These are phyloP conservation scores for Lactarius tabidus DNA, from an alignment of 768 basidiomycete species.

Conservation along the genomic window DNA sequence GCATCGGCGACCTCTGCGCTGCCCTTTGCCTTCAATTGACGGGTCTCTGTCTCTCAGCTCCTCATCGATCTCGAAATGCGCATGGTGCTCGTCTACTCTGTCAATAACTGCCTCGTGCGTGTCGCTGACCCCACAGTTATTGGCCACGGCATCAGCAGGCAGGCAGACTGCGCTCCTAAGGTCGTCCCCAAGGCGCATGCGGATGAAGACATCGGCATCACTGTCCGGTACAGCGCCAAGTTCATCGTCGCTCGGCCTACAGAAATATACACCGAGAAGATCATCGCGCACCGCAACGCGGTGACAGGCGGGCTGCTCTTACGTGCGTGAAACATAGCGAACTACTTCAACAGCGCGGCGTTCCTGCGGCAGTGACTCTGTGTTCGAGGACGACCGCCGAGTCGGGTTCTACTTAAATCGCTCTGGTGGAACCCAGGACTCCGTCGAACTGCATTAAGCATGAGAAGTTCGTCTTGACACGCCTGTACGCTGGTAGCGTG, in stretches of 20 bases:
- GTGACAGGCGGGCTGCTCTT: conserved; percentile 76
- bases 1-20: conserved; percentile 96
- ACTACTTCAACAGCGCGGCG: conserved; percentile 92
- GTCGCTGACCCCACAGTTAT: conserved; percentile 97
- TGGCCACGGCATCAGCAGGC: conserved; percentile 86
- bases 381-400: conserved; percentile 81
- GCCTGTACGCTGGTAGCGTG: conserved; percentile 78
- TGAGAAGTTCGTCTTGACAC: conserved; percentile 98
- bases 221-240: conserved; percentile 77
- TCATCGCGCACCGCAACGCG: conserved; percentile 66
- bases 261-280: conserved; percentile 85
- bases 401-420: conserved; percentile 98
- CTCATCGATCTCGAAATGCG: conserved; percentile 77
- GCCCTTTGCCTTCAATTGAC: conserved; percentile 58
- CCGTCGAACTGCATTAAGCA: conserved; percentile 98
- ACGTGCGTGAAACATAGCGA: conserved; percentile 95
- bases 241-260: conserved; percentile 97
- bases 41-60: conserved; percentile 66
- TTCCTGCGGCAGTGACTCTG: conserved; percentile 76
- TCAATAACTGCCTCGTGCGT: conserved; percentile 97
- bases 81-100: conserved; percentile 82
- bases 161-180: conserved; percentile 91
- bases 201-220: conserved; percentile 91
- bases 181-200: conserved; percentile 89
- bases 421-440: conserved; percentile 62